Percentiles rank a stretch among this genome's conserved stretches.
Conservation (phyloP, 108 stramenopile species). For the Skeletonema grethae region DNA sequence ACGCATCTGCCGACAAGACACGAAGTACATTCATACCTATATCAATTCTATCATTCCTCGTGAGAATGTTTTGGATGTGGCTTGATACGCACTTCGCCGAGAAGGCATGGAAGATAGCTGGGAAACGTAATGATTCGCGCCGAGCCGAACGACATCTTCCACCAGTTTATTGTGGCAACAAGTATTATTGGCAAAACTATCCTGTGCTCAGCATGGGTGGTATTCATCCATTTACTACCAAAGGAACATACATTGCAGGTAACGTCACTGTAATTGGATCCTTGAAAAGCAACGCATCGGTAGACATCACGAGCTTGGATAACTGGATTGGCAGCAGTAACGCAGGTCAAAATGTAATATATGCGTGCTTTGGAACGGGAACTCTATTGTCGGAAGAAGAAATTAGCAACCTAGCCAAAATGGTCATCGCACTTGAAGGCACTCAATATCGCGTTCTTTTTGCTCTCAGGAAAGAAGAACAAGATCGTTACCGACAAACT, state of each 20-base stretch:
- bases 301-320: not conserved
- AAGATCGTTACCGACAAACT: not conserved
- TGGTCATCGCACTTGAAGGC: not conserved
- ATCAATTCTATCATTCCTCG: not conserved
- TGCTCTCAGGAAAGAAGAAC: slow-evolving; percentile 9
- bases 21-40: not conserved
- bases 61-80: slow-evolving; percentile 15
- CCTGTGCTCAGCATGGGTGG: slow-evolving; percentile 14
- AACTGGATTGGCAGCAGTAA: not conserved
- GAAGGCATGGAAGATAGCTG: slow-evolving; percentile 11
- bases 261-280: slow-evolving; percentile 25
- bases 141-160: not conserved
- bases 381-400: slow-evolving; percentile 10
- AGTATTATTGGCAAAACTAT: slow-evolving; percentile 18
- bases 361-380: slow-evolving; percentile 24
- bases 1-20: not conserved
- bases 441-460: slow-evolving; percentile 11
- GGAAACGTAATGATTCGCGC: slow-evolving; percentile 8
- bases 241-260: not conserved
- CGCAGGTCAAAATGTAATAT: slow-evolving; percentile 3
- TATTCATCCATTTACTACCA: not conserved
- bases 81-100: slow-evolving; percentile 16
- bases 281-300: not conserved
- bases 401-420: not conserved
- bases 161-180: slow-evolving; percentile 6